Evolutionary conservation across 805 yeast species (phyloP), one percentile per base, ranked within the genome.

Genomic region (Sugiyamaella boreocaroliniensis): DNA sequence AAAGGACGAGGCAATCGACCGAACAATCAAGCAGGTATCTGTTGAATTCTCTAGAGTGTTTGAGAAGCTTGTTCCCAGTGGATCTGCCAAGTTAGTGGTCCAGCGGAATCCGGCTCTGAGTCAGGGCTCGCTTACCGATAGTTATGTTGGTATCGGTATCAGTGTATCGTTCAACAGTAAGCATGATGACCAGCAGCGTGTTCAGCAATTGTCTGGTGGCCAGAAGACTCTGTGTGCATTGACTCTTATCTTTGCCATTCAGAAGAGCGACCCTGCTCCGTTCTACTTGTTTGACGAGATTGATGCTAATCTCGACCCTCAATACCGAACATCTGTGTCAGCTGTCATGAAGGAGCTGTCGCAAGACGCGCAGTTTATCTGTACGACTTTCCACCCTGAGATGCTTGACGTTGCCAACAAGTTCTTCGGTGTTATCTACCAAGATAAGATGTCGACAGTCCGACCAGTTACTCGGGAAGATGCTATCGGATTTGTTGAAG

Each of bases 151-250:
- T 20, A 89, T 92, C 2, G 79, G 95, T 0, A 87, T 93, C 51
- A 76, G 84, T 9, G 97, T 90, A 2, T 87, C 97, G 0, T 92
- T 92, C 75, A 92, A 89, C 65, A 85, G 95, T 9, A 83, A 83
- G 63, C 76, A 78, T 26, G 86, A 90, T 64, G 97, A 89, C 59
- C 96, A 88, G 66, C 86, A 85, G 55, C 76, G 86, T 56, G 84
- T 92, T 52, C 96, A 89, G 65, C 97, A 90, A 65, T 74, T 93
- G 15, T 88, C 97, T 0, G 99, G 99, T 42, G 99, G 99, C 10
- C 99, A 93, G 64, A 92, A 92, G 66, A 86, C 97, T 0, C 73
- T 93, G n/a, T 90, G 98, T 73, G 98, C 99, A 0, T 82, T 93
- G 60, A 90, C 98, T 0, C 76, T 93, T 48, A 90, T 93, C 58